A percentile compares a stretch with the other conserved stretches of the same genome.
Evolutionary conservation across 2,329 filamentous ascomycete species (phyloP).

Genomic region (Neofusicoccum cordaticola): DNA sequence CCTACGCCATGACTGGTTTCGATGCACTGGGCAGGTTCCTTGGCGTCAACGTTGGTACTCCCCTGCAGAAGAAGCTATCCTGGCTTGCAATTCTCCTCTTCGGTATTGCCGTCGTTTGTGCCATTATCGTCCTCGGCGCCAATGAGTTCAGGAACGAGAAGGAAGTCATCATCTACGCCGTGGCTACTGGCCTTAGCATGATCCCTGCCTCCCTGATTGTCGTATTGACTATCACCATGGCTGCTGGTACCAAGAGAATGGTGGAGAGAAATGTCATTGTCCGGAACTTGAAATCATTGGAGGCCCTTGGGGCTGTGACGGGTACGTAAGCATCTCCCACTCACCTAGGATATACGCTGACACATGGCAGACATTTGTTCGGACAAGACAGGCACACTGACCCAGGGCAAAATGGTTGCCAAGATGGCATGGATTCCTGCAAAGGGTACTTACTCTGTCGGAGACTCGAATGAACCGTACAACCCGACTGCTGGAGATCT

Average conservation of each 20-base stretch:
- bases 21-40: conserved; percentile 37
- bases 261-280: conserved; percentile 41
- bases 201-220: conserved; percentile 54
- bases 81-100: conserved; percentile 26
- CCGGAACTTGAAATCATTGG: conserved; percentile 37
- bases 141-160: conserved; percentile 46
- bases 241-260: conserved; percentile 42
- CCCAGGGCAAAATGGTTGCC: conserved; percentile 40
- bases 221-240: conserved; percentile 62
- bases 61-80: conserved; percentile 37
- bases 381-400: conserved; percentile 41
- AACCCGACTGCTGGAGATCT: conserved; percentile 52
- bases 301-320: conserved; percentile 34
- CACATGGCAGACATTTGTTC: conserved; percentile 52
- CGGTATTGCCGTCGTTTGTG: conserved; percentile 18
- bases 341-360: conserved; percentile 47
- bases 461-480: conserved; percentile 54
- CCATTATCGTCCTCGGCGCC: conserved; percentile 20
- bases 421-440: conserved; percentile 57
- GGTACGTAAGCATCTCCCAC: not conserved
- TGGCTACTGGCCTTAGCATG: conserved; percentile 60
- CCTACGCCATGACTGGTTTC: conserved; percentile 49
- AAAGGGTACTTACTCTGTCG: conserved; percentile 57
- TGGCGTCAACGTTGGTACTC: conserved; percentile 39
- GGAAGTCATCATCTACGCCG: conserved; percentile 65